Conservation (phyloP, 2,329 filamentous ascomycete species). For the Calycina marina region DNA sequence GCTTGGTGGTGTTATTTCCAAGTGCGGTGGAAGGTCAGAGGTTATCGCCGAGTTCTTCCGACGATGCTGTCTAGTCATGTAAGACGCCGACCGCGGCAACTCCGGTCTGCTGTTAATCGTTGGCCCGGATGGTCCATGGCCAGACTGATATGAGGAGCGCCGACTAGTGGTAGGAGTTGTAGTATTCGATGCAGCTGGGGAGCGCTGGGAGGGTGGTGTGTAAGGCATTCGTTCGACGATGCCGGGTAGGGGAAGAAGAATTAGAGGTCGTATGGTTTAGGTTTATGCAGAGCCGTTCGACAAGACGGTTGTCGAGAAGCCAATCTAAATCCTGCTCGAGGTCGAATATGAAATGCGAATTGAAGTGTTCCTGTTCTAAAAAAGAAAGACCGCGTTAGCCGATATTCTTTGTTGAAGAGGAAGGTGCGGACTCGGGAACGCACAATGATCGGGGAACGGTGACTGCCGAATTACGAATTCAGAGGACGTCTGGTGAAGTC, state of each 20-base stretch:
- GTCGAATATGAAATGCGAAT: not conserved
- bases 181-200: slow-evolving; percentile 43
- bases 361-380: not conserved
- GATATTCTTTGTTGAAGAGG: no score
- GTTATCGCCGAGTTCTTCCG: slow-evolving; percentile 36
- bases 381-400: not conserved
- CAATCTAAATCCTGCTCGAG: not conserved
- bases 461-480: not conserved
- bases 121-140: slow-evolving; percentile 17
- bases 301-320: not conserved
- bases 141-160: slow-evolving; percentile 39
- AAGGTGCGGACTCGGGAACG: no score
- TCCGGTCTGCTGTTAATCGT: slow-evolving; percentile 29
- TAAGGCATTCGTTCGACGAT: slow-evolving; percentile 60
- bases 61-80: slow-evolving; percentile 43
- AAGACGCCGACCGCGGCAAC: slow-evolving; percentile 50
- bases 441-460: not conserved
- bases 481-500: not conserved
- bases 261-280: not conserved
- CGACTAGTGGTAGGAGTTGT: slow-evolving; percentile 42
- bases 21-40: slow-evolving; percentile 18
- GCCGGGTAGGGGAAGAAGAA: slow-evolving; percentile 3
- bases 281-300: not conserved
- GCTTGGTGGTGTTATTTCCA: slow-evolving; percentile 15
- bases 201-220: slow-evolving; percentile 60